Conservation (phyloP, 495 filamentous ascomycete species). For the Penicillium goetzii region DNA sequence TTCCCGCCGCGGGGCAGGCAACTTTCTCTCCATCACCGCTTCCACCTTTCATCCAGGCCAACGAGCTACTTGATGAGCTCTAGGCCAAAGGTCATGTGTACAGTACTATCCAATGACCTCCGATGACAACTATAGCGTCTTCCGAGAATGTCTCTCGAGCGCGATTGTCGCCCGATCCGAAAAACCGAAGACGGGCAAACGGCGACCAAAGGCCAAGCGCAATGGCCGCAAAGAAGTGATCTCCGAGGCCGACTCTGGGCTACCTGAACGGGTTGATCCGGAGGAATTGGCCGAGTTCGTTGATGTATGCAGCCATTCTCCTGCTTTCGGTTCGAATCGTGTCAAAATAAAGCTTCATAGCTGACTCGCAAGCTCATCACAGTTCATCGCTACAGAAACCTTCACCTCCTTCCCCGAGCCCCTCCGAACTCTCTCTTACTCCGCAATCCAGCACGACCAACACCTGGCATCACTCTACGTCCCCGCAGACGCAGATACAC, state of each 20-base stretch:
- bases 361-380: slow-evolving; percentile 13
- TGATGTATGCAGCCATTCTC: slow-evolving; percentile 46
- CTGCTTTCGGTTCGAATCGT: not conserved
- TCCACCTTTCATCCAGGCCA: no score
- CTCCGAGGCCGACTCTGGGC: slow-evolving; percentile 12
- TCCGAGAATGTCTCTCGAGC: slow-evolving; percentile 68
- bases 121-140: slow-evolving; percentile 64
- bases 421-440: slow-evolving; percentile 65
- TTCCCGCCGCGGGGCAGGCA: not conserved
- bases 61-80: not conserved
- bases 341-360: not conserved
- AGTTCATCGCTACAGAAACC: slow-evolving; percentile 73
- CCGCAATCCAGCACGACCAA: slow-evolving; percentile 52
- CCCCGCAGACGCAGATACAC: slow-evolving; percentile 43
- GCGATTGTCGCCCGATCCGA: slow-evolving; percentile 60
- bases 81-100: not conserved
- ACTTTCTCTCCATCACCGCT: not conserved
- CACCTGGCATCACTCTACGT: slow-evolving; percentile 54
- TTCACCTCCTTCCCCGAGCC: slow-evolving; percentile 64
- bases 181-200: slow-evolving; percentile 45
- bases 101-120: slow-evolving; percentile 28
- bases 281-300: slow-evolving; percentile 78
- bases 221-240: slow-evolving; percentile 25
- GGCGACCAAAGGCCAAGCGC: slow-evolving; percentile 45
- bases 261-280: slow-evolving; percentile 45